A percentile compares a stretch with the other conserved stretches of the same genome.
phyloP scores from a whole-genome alignment of 257 asterid species.

The Cordia subcordata region DNA sequence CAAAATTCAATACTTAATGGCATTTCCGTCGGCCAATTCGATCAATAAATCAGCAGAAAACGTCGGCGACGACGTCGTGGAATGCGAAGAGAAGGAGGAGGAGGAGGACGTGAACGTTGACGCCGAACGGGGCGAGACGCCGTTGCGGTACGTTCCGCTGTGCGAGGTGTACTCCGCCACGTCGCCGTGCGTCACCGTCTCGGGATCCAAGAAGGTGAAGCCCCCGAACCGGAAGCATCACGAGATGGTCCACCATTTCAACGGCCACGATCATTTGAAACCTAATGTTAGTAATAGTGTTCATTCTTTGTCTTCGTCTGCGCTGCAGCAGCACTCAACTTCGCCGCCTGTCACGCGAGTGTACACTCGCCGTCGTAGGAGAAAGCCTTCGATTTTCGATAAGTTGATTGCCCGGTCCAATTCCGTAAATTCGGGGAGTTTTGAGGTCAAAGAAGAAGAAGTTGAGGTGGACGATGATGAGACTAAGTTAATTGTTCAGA shows the following conservation, averaged over 20 bases:
- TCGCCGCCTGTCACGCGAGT: background rate
- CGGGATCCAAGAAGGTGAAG: conserved; percentile 77
- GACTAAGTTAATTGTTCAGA: background rate
- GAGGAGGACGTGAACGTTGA: conserved; percentile 50
- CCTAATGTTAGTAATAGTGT: background rate
- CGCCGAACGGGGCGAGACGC: conserved; percentile 35
- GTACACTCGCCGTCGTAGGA: background rate
- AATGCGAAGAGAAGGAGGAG: conserved; percentile 17
- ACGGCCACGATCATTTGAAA: conserved; percentile 31
- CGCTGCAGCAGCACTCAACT: background rate
- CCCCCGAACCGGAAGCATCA: conserved; percentile 44
- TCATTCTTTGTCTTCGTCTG: background rate
- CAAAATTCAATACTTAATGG: background rate
- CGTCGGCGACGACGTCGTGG: background rate
- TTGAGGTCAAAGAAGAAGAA: background rate
- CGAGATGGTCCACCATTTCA: conserved; percentile 27
- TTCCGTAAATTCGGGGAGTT: background rate
- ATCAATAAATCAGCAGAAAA: background rate
- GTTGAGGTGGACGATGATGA: conserved; percentile 7
- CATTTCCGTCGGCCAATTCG: conserved; percentile 2
- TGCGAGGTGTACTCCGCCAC: conserved; percentile 94
- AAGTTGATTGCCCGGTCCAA: background rate
- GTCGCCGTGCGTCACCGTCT: conserved; percentile 59
- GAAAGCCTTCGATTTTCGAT: background rate
- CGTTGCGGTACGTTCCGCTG: conserved; percentile 63